Conservation (phyloP, 257 asterid genomes). For the Penstemon davidsonii region DNA sequence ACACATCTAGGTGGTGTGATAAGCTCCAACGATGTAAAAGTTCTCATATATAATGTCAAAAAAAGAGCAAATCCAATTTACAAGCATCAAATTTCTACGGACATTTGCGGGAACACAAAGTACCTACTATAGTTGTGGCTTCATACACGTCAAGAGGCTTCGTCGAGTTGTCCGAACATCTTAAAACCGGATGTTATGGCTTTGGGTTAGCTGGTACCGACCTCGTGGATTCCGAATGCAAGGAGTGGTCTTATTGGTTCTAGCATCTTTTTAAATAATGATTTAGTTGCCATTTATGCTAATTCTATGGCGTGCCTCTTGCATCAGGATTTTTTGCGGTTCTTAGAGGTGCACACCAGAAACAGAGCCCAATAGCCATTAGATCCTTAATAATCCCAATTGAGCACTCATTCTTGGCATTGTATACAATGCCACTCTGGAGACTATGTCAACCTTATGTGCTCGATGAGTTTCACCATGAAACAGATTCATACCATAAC, state of each 20-base stretch:
- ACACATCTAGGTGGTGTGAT: too few relatives aligned
- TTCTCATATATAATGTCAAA: too few relatives aligned
- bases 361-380: constrained; percentile 54
- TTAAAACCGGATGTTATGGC: constrained; percentile 29
- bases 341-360: constrained; percentile 45
- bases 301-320: constrained; percentile 62
- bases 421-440: constrained; percentile 43
- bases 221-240: constrained; percentile 23
- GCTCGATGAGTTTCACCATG: constrained; percentile 44
- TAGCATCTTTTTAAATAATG: constrained; percentile 27
- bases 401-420: constrained; percentile 55
- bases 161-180: constrained; percentile 35
- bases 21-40: too few relatives aligned
- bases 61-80: constrained; percentile 22
- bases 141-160: constrained; percentile 52
- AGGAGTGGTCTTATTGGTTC: constrained; percentile 22
- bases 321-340: constrained; percentile 50
- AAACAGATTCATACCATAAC: constrained; percentile 37
- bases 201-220: constrained; percentile 50
- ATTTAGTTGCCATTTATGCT: constrained; percentile 39
- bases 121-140: constrained; percentile 53
- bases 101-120: constrained; percentile 46
- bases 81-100: constrained; percentile 45
- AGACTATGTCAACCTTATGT: constrained; percentile 48
- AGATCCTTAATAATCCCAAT: constrained; percentile 57